Conservation (phyloP, 169 alveolate genomes). For the Ichthyophthirius multifiliis region DNA sequence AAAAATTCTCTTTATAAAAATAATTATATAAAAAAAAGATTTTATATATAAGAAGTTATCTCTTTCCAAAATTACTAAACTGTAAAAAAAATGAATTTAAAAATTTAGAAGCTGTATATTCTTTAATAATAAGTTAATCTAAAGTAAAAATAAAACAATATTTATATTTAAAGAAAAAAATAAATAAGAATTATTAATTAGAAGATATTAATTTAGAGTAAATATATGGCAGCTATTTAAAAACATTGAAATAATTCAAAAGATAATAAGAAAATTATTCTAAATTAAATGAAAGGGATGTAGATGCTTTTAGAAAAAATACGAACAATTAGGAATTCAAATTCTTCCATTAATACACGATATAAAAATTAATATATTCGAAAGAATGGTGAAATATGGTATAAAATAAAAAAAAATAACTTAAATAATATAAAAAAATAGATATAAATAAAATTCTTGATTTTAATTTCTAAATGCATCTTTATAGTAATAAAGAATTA, state of each 20-base stretch:
- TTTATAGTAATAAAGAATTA: conserved; percentile 3
- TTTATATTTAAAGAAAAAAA: not conserved
- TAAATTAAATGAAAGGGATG: not conserved
- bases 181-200: not conserved
- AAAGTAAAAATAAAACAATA: not conserved
- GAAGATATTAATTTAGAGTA: not conserved
- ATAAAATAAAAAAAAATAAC: not conserved
- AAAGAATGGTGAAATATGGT: conserved; percentile 14
- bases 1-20: too few species aligned
- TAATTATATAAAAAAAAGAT: not conserved
- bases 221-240: not conserved
- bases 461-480: conserved; percentile 5
- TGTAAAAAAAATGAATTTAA: not conserved
- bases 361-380: conserved; percentile 7
- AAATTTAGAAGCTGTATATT: conserved; percentile 1
- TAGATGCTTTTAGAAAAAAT: conserved; percentile 20
- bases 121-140: not conserved
- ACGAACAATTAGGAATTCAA: not conserved
- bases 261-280: not conserved
- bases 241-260: conserved; percentile 9
- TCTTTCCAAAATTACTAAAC: not conserved
- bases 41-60: not conserved
- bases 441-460: conserved; percentile 1
- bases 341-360: conserved; percentile 8
- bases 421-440: not conserved